Evolutionary conservation across 106 monocot species (phyloP), one percentile per base, ranked within the genome.

Genomic region (Agapanthus africanus): DNA sequence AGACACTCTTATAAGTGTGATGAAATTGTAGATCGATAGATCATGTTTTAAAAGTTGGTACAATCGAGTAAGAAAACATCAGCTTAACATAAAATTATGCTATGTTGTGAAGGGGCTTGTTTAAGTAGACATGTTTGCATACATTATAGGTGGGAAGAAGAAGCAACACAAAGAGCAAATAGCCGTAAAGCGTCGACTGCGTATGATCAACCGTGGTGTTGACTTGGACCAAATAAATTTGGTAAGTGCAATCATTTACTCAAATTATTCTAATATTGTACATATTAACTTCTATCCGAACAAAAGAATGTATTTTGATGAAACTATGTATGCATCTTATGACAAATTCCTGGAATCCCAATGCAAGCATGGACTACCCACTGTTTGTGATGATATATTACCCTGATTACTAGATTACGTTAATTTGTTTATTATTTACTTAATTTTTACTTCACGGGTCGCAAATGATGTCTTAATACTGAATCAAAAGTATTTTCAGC

Each of bases 181-280:
- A 68, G 93, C 92, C 37, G 56, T 72, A 31, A 99, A 93, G 74
- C 82, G 99, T 23, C 78, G 79, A 37, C 75, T 93, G 59, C 83
- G 97, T 21, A 85, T 85, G 93, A 64, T 87, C 27, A 81, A 90
- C 78, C 82, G 93, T 74, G 99, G 99, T 64, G 90, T 93, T 77
- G 93, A 99, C 68, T 75, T 99, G 63, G 89, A 87, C 44, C 88
- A 99, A 85, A 93, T 99, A 70, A 90, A 99, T 78, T 26, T 50
- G 81, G 99, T 87, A 73, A 74, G 79, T 11, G 22, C 37, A 37
- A 33, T 46, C 47, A 31, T 9, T 33, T 4, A 0, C 21, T 54
- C 11, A 14, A 7, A 14, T 27, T 27, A 11, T 28, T 28, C 28
- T 54, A 27, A 28, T 6, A 9, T 28, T 54, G 54, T 54, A 28